Evolutionary conservation across 768 basidiomycete species (phyloP), one percentile per base, ranked within the genome.

Genomic region (Gelatoporia subvermispora): DNA sequence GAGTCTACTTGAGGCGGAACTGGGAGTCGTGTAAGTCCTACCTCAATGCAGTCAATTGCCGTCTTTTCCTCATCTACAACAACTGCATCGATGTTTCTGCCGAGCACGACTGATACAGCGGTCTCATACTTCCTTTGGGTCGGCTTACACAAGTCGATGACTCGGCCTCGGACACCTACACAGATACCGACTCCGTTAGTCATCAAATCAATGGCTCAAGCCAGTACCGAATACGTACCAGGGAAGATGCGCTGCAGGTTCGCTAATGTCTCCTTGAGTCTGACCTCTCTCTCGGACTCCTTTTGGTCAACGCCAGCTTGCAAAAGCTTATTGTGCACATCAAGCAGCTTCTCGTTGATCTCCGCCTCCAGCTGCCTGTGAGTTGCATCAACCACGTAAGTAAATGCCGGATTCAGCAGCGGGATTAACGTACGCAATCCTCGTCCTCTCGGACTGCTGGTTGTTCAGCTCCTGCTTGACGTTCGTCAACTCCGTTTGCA

Each of bases 41-140:
- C 92, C 75, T 97, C 93, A 59, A 98, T 97, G 64, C 95, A 98
- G 57, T 94, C 92, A 48, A 98, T 96, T 1, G 92, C 96, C 1
- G 90, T 94, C 68, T 90, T 93, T 71, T 98, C 94, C 60, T 92
- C 87, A 60, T 99, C 95, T 1, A 98, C 94, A 8, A 99, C 91
- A 47, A 99, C 80, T 1, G 93, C 89, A 60, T 98, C 96, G 48
- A 93, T 88, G 62, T 98, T 93, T 45, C 95, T 78, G 0, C 96
- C 96, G 2, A 99, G 77, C 20, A 97, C 83, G 25, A 93, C 91
- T 1, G 88, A 84, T 11, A 99, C 89, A 0, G 96, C 92, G 0
- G 81, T 80, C 62, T 96, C 89, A 61, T 95, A 98, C 66, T 95
- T 95, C 47, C 87, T 78, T 45, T 86, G 84, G 2, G 88, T 90